phyloP scores from a whole-genome alignment of 306 rosid species.

The Medicago lupulina region DNA sequence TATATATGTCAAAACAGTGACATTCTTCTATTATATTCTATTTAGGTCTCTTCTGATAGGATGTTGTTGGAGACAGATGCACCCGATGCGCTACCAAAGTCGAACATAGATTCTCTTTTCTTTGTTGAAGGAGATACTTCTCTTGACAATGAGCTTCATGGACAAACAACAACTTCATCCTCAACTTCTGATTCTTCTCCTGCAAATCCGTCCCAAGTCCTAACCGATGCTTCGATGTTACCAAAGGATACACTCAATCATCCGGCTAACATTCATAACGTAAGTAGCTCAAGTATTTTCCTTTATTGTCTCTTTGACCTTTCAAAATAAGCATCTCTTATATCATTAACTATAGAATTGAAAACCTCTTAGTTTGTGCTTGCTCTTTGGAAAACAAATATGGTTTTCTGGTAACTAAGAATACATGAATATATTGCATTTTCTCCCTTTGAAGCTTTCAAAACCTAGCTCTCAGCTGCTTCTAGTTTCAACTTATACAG shows the following conservation, averaged over 20 bases:
- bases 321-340: slow-evolving; percentile 15
- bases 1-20: slow-evolving; percentile 22
- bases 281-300: slow-evolving; percentile 39
- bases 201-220: slow-evolving; percentile 24
- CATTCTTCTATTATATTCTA: slow-evolving; percentile 32
- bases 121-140: slow-evolving; percentile 73
- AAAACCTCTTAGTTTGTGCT: background rate
- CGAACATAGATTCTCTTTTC: slow-evolving; percentile 55
- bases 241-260: slow-evolving; percentile 81
- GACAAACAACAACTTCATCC: slow-evolving; percentile 33
- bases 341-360: slow-evolving; percentile 4
- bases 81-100: slow-evolving; percentile 84
- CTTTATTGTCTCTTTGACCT: background rate
- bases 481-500: slow-evolving; percentile 29
- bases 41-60: slow-evolving; percentile 77
- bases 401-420: slow-evolving; percentile 14
- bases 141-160: slow-evolving; percentile 44
- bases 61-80: slow-evolving; percentile 95
- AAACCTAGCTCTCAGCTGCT: background rate
- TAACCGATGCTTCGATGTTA: slow-evolving; percentile 51
- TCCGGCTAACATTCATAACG: slow-evolving; percentile 74
- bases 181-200: slow-evolving; percentile 38
- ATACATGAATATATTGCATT: background rate
- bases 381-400: background rate
- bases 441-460: background rate